These are phyloP conservation scores for Eucalyptus camaldulensis DNA, from an alignment of 345 rosid species.

Conservation along the genomic window DNA sequence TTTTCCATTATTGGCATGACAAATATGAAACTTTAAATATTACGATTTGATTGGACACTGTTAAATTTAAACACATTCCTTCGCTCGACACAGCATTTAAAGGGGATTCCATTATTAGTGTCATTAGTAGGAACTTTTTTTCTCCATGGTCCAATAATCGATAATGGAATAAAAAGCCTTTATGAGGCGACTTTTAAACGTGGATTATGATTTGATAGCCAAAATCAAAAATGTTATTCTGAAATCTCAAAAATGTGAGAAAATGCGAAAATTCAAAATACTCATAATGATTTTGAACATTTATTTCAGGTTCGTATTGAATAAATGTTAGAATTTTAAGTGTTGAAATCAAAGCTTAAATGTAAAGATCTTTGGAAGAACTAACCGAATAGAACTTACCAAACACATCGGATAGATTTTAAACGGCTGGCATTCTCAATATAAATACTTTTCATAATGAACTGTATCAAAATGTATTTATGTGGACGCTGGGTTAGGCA, in stretches of 20 bases:
- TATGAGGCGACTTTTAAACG: not conserved
- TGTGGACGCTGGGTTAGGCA: fast-evolving
- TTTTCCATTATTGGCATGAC: not conserved
- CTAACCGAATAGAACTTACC: not conserved
- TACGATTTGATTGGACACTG: not conserved
- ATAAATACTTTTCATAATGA: not conserved
- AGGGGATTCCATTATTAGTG: not conserved
- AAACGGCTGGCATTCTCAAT: too few relatives aligned
- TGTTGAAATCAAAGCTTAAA: not conserved
- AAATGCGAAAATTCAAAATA: not conserved
- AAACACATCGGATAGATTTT: too few relatives aligned
- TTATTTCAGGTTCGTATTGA: not conserved
- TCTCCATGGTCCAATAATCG: not conserved
- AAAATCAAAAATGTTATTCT: not conserved
- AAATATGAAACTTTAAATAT: too few relatives aligned
- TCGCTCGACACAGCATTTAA: not conserved
- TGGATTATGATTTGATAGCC: too few relatives aligned
- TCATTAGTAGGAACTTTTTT: not conserved
- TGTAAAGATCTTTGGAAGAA: not conserved
- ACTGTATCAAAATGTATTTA: too few relatives aligned
- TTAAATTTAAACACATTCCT: not conserved
- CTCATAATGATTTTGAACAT: not conserved
- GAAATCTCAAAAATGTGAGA: fast-evolving
- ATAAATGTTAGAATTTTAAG: too few relatives aligned
- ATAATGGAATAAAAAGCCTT: not conserved